Conservation (phyloP, 176 grass and related monocot species). For the Carex scoparia region DNA sequence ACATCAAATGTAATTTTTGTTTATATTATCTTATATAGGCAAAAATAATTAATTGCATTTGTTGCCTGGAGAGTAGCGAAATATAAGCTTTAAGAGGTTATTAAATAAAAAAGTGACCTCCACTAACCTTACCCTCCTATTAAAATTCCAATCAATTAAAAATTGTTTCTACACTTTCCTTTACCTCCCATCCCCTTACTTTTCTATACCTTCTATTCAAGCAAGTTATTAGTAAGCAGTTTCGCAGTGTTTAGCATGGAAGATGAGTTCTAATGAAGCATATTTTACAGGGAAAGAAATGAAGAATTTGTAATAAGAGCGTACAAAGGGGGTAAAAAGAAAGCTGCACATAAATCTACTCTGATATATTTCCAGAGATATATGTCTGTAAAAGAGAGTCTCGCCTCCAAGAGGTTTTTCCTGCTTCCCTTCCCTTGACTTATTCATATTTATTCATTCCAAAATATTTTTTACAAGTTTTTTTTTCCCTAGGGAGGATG, state of each 20-base stretch:
- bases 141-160: too few species aligned
- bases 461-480: neutral
- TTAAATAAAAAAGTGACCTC: too few species aligned
- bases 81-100: too few species aligned
- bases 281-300: conserved; percentile 68
- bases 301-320: conserved; percentile 98
- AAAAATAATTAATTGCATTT: neutral
- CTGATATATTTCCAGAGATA: conserved; percentile 62
- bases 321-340: conserved; percentile 83
- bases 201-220: too few species aligned
- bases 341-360: conserved; percentile 84
- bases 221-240: neutral
- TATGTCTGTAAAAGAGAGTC: conserved; percentile 66
- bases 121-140: too few species aligned
- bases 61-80: neutral
- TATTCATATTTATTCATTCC: neutral
- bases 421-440: neutral
- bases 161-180: neutral
- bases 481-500: conserved; percentile 7
- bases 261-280: conserved; percentile 16
- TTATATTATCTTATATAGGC: neutral
- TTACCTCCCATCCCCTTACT: too few species aligned
- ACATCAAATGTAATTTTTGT: neutral
- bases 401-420: conserved; percentile 54
- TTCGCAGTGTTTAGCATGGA: neutral